Evolutionary conservation across 2,329 filamentous ascomycete genomes (phyloP).

Genomic region (Colletotrichum sp.): DNA sequence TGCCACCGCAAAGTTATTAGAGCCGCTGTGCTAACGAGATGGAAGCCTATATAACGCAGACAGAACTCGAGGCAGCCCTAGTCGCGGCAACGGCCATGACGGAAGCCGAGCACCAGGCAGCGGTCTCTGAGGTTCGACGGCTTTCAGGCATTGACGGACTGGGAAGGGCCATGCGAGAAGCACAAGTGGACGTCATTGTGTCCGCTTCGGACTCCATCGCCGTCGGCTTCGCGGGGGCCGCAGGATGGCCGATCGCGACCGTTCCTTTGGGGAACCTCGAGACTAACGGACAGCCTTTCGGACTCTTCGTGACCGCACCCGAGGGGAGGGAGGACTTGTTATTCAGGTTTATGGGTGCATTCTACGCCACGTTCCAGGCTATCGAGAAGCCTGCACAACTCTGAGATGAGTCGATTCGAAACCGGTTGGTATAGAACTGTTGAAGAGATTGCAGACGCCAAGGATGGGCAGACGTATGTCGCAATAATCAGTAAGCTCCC

Average conservation of each 20-base stretch:
- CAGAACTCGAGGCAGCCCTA: neutral
- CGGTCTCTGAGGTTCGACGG: neutral
- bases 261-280: slow-evolving; percentile 26
- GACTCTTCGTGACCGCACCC: slow-evolving; percentile 27
- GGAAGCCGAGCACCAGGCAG: neutral
- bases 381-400: neutral
- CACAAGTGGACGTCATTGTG: slow-evolving; percentile 22
- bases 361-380: neutral
- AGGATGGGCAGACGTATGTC: neutral
- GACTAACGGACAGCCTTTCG: slow-evolving; percentile 29
- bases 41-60: neutral
- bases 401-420: neutral
- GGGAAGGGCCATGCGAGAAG: neutral
- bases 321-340: neutral
- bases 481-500: neutral
- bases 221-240: slow-evolving; percentile 21
- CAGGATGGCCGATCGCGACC: slow-evolving; percentile 30
- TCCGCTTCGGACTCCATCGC: slow-evolving; percentile 23
- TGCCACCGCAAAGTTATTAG: neutral
- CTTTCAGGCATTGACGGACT: neutral
- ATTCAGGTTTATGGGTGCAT: neutral
- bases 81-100: neutral
- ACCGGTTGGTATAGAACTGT: neutral
- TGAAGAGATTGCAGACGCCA: neutral
- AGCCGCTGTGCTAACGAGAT: neutral